Base-by-base conservation (phyloP, 2,329 filamentous ascomycete species). In the Cryphonectria japonica region DNA sequence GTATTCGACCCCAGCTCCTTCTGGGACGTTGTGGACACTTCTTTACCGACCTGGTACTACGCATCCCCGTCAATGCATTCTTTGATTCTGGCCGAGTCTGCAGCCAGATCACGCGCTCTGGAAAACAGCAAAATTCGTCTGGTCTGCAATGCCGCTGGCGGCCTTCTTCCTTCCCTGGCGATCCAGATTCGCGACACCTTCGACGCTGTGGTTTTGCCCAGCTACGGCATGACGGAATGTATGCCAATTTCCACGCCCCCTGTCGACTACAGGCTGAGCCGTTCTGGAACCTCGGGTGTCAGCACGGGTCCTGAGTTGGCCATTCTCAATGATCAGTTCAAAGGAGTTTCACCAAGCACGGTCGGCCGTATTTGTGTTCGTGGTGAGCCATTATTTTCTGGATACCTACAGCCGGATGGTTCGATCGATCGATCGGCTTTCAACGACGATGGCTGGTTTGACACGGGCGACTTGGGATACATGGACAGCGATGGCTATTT, bases 11-110 rank as follows among this genome's bases (percentile, higher is more conserved):
- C 94, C 11, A 87, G 88, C 1, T 90, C 93, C 29, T 97, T 97
- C 82, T 97, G 94, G 94, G 80, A 81, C 34, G 91, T 96, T 79
- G 96, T 96, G 77, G 85, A 85, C 75, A 84, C 86, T 7, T 86
- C 94, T 83, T 85, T 89, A 74, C 94, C 93, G 37, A 97, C 93
- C 79, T 97, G 94, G 94, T 97, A 96, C 82, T 96, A 93, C 0
- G 94, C 94, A 0, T 94, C 96, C n/a, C 94, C 94, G 0, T 97
- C 94, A 0, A 97, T 97, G 78, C 94, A 97, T 80, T 93, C 96
- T 78, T 95, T 97, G 76, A 85, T 97, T 4, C 88, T 97, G 71
- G 93, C 92, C 82, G 90, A 87, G 75, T 89, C 92, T 8, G 80
- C 88, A 3, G 94, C 93, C 5, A 87, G 79, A 69, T 91, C 91